Percentiles rank a stretch among this genome's conserved stretches.
Evolutionary conservation across 306 rosid species (phyloP).

Genomic region (Pyrus communis): DNA sequence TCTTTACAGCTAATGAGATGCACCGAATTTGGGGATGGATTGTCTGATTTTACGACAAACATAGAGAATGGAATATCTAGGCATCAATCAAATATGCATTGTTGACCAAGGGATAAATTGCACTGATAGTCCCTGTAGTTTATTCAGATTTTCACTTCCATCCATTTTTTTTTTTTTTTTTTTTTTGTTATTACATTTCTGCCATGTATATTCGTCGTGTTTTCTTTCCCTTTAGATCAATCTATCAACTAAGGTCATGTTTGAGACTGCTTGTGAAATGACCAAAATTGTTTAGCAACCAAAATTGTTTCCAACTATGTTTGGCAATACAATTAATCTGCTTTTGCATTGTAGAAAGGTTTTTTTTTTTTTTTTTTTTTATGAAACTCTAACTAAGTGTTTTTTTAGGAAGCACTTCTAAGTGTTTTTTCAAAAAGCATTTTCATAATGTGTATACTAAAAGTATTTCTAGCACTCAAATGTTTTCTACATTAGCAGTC

Average conservation of each 20-base stretch:
- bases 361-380: too few species aligned
- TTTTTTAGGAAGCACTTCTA: too few species aligned
- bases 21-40: conserved; percentile 9
- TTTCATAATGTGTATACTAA: too few species aligned
- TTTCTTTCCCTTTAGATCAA: not conserved
- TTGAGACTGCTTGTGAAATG: too few species aligned
- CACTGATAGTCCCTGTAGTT: not conserved
- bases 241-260: too few species aligned
- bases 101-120: not conserved
- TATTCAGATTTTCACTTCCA: not conserved
- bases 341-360: too few species aligned
- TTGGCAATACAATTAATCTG: too few species aligned
- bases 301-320: too few species aligned
- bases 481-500: not conserved
- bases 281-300: too few species aligned
- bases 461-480: too few species aligned
- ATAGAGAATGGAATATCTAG: not conserved
- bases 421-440: too few species aligned
- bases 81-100: not conserved
- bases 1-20: conserved; percentile 23
- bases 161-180: not conserved
- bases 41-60: not conserved
- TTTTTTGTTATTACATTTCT: not conserved
- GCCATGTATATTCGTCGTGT: not conserved
- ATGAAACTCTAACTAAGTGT: too few species aligned